Percentiles rank a stretch among this genome's conserved stretches.
phyloP scores from a whole-genome alignment of 257 asterid genomes.

The Linderniella brevidens region DNA sequence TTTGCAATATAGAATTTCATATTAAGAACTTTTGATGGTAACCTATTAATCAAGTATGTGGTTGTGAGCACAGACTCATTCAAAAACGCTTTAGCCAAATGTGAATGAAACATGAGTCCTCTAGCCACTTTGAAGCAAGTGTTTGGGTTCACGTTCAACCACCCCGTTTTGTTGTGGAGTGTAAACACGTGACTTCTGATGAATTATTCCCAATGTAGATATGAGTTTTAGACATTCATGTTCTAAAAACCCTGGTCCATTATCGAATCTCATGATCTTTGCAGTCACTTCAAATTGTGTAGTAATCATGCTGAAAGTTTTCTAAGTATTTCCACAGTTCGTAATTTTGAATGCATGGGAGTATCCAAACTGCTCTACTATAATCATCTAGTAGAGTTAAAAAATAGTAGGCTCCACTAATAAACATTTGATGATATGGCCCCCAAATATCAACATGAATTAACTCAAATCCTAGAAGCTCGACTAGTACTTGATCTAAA shows the following conservation, averaged over 20 bases:
- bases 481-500: not conserved
- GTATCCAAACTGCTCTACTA: not conserved
- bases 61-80: not conserved
- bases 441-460: conserved; percentile 1
- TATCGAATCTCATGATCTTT: not conserved
- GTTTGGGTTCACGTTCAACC: too few species aligned
- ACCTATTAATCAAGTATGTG: not conserved
- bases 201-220: not conserved
- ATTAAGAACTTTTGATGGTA: not conserved
- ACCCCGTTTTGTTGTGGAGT: not conserved
- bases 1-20: not conserved
- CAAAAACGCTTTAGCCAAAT: not conserved
- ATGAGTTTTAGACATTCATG: not conserved
- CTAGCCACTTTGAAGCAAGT: too few species aligned
- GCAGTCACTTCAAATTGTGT: not conserved
- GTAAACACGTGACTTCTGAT: not conserved
- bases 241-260: not conserved
- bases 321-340: not conserved
- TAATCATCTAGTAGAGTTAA: not conserved
- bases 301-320: not conserved
- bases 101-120: not conserved
- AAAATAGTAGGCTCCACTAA: not conserved
- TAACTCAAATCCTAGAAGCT: not conserved
- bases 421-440: not conserved
- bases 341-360: not conserved